These are phyloP conservation scores for Luffa acutangula DNA, from an alignment of 306 rosid genomes.

Conservation along the genomic window DNA sequence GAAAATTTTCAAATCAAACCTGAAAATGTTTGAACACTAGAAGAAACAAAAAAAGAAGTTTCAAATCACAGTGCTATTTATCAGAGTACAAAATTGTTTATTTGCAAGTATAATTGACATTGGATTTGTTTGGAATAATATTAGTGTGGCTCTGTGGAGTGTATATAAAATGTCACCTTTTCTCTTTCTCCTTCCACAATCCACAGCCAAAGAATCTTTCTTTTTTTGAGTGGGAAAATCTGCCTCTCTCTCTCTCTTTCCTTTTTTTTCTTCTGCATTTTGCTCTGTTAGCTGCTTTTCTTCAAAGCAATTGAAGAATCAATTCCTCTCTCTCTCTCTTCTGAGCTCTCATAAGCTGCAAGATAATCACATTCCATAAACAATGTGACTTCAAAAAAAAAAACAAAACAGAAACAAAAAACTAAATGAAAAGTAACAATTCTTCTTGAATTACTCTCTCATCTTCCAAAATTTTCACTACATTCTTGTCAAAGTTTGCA, in stretches of 20 bases:
- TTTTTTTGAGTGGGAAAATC: not conserved
- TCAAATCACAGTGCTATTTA: not conserved
- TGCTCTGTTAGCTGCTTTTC: not conserved
- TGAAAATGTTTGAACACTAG: not conserved
- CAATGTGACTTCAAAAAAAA: not conserved
- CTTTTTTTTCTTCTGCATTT: not conserved
- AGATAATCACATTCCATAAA: not conserved
- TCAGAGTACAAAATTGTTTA: not conserved
- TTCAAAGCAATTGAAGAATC: slow-evolving; percentile 11
- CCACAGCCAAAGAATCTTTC: slow-evolving; percentile 5
- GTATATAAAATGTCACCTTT: not conserved
- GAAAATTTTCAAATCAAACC: not conserved
- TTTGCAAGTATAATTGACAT: not conserved
- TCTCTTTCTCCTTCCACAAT: slow-evolving; percentile 5
- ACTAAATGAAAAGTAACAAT: not conserved
- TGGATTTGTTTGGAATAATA: slow-evolving; percentile 1
- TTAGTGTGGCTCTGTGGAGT: not conserved
- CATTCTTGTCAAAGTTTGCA: not conserved
- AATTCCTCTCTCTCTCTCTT: not conserved
- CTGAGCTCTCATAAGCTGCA: not conserved
- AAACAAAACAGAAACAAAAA: not conserved
- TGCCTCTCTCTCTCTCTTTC: not conserved
- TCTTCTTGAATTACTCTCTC: not conserved
- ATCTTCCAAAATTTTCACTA: not conserved
- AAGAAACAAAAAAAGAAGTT: not conserved